Percentiles rank a stretch among this genome's conserved stretches.
These are phyloP conservation scores for Pyricularia pennisetigena DNA, from an alignment of 2,329 filamentous ascomycete genomes.

Conservation along the genomic window DNA sequence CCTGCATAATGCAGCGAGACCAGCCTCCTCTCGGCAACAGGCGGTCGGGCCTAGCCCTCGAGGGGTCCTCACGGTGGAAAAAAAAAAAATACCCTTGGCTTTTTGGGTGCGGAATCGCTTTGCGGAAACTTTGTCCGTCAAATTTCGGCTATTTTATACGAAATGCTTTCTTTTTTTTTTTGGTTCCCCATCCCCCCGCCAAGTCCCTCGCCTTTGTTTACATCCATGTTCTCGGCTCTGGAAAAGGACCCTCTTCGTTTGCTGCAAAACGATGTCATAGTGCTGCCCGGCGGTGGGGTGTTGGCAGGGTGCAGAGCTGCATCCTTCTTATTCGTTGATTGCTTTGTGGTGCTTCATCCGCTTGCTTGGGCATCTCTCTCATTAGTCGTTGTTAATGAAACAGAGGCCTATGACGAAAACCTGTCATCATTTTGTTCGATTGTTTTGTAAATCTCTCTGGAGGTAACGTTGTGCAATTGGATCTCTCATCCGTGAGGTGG, in stretches of 20 bases:
- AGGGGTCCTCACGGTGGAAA: not conserved
- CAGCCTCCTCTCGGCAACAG: not conserved
- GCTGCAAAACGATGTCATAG: not conserved
- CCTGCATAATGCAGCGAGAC: not conserved
- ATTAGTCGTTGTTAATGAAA: not conserved
- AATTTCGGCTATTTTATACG: not conserved
- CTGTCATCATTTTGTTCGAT: not conserved
- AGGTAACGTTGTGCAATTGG: not conserved
- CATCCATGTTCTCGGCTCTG: not conserved
- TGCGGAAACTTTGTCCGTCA: not conserved
- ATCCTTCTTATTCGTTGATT: not conserved
- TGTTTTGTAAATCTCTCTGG: not conserved
- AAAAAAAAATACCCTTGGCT: not conserved
- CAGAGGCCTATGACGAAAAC: not conserved
- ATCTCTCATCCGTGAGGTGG: not conserved
- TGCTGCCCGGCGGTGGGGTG: not conserved
- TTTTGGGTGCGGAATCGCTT: not conserved
- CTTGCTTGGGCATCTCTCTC: not conserved
- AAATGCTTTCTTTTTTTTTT: not conserved
- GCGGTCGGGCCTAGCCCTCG: not conserved
- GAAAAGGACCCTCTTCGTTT: not conserved
- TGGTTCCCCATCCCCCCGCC: too few relatives aligned
- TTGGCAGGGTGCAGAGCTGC: not conserved
- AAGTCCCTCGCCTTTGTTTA: not conserved
- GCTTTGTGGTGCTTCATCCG: not conserved